Conservation (phyloP, 164 flowering plant species). For the Liriodendron chinense region DNA sequence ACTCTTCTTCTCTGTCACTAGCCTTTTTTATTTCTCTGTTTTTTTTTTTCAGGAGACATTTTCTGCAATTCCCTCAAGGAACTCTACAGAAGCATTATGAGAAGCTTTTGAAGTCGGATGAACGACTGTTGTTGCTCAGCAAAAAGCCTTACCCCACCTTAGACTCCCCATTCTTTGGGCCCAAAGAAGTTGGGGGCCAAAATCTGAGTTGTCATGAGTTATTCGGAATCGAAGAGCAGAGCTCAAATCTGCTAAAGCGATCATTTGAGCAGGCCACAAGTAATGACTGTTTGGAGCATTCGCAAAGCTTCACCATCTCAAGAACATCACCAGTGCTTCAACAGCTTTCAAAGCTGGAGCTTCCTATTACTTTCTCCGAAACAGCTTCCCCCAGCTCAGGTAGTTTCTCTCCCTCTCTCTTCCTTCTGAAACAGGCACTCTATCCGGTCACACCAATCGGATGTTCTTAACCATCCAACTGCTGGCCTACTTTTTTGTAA, state of each 20-base stretch:
- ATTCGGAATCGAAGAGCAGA: slow-evolving; percentile 7
- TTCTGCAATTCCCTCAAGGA: slow-evolving; percentile 26
- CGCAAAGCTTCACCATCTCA: slow-evolving; percentile 13
- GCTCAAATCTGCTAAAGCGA: slow-evolving; percentile 4
- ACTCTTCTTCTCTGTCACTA: too few relatives aligned
- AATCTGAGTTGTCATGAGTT: neutral
- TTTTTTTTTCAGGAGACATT: slow-evolving; percentile 17
- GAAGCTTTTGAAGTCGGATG: slow-evolving; percentile 18
- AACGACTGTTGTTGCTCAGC: slow-evolving; percentile 16
- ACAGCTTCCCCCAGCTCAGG: slow-evolving; percentile 11
- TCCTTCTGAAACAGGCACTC: neutral
- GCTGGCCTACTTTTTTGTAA: neutral
- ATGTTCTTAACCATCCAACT: too few relatives aligned
- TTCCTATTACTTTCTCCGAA: slow-evolving; percentile 2
- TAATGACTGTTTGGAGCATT: slow-evolving; percentile 2
- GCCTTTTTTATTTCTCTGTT: neutral
- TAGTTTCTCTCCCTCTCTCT: neutral
- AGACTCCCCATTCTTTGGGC: slow-evolving; percentile 17
- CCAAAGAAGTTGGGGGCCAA: slow-evolving; percentile 8
- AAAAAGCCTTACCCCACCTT: slow-evolving; percentile 17
- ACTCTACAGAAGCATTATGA: slow-evolving; percentile 24
- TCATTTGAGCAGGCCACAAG: neutral
- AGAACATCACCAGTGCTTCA: slow-evolving; percentile 7
- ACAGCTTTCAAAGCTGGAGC: slow-evolving; percentile 7
- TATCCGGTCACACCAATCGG: neutral